These are phyloP conservation scores for Chytriomyces confervae DNA, from an alignment of 192 early-diverging fungal species.

Conservation along the genomic window DNA sequence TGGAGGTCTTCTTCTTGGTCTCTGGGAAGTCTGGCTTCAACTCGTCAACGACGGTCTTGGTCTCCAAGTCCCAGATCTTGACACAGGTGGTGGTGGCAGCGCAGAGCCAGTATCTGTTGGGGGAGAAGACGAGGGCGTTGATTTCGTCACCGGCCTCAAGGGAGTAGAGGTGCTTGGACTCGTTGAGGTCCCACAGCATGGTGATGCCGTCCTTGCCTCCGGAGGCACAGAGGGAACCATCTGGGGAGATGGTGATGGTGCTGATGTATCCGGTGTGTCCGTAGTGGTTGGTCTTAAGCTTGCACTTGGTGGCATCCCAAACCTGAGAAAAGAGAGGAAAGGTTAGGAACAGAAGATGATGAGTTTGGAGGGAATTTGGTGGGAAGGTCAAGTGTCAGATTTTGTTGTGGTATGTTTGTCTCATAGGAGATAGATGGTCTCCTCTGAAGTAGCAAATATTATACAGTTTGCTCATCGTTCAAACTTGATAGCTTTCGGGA, in stretches of 20 bases:
- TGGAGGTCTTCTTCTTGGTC: conserved; percentile 69
- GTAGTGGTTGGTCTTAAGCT: conserved; percentile 98
- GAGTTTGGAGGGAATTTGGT: background rate
- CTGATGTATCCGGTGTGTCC: conserved; percentile 98
- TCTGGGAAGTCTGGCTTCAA: conserved; percentile 52
- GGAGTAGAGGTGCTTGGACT: conserved; percentile 99
- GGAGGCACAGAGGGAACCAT: conserved; percentile 99
- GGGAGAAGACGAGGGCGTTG: conserved; percentile 98
- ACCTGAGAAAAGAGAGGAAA: conserved; percentile 64
- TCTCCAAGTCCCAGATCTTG: conserved; percentile 99
- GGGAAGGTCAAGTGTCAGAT: conserved; percentile 33
- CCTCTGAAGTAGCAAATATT: conserved; percentile 63
- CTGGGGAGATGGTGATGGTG: conserved; percentile 98
- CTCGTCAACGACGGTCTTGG: conserved; percentile 96
- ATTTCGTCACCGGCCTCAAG: conserved; percentile 94
- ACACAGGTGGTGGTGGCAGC: conserved; percentile 93
- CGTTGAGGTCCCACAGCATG: conserved; percentile 99
- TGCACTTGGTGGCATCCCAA: conserved; percentile 98
- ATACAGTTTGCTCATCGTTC: conserved; percentile 37
- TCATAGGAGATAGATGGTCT: conserved; percentile 40
- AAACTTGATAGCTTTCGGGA: background rate
- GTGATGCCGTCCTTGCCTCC: conserved; percentile 99
- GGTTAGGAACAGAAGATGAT: background rate
- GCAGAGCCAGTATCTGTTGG: conserved; percentile 99
- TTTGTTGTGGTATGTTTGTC: conserved; percentile 45